Conservation (phyloP, 768 basidiomycete genomes). For the Flagelloscypha sp. region DNA sequence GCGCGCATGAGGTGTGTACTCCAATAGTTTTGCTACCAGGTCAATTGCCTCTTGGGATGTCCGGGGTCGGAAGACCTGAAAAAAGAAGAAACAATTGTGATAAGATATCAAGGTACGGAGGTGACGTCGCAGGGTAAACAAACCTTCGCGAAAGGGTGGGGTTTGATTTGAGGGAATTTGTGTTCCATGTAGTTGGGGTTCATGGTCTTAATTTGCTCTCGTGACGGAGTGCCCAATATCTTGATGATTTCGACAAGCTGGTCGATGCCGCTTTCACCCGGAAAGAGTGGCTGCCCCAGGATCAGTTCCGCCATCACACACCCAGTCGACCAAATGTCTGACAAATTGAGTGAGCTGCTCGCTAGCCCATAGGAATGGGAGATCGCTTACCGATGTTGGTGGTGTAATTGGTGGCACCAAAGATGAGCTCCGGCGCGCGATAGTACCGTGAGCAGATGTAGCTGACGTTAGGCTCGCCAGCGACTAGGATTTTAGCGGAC, state of each 20-base stretch:
- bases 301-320: conserved; percentile 99
- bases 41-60: conserved; percentile 96
- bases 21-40: conserved; percentile 86
- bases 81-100: conserved; percentile 6
- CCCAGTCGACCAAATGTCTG: conserved; percentile 99
- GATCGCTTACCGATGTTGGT: conserved; percentile 88
- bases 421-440: conserved; percentile 97
- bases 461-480: conserved; percentile 97
- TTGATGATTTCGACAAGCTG: conserved; percentile 99
- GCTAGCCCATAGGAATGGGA: conserved; percentile 2
- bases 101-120: conserved; percentile 2
- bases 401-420: conserved; percentile 99
- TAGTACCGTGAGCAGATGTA: conserved; percentile 99
- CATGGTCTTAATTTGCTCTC: conserved; percentile 99
- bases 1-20: conserved; percentile 95
- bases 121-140: no score
- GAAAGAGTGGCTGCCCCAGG: conserved; percentile 98
- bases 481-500: conserved; percentile 95
- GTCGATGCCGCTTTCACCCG: conserved; percentile 97
- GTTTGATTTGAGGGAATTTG: conserved; percentile 99
- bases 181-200: conserved; percentile 99
- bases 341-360: conserved; percentile 6
- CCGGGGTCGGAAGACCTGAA: conserved; percentile 93
- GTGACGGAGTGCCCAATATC: conserved; percentile 93
- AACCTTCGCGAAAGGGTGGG: conserved; percentile 98